Evolutionary conservation across 2,329 filamentous ascomycete genomes (phyloP).

Genomic region (Beauveria pseudobassiana): DNA sequence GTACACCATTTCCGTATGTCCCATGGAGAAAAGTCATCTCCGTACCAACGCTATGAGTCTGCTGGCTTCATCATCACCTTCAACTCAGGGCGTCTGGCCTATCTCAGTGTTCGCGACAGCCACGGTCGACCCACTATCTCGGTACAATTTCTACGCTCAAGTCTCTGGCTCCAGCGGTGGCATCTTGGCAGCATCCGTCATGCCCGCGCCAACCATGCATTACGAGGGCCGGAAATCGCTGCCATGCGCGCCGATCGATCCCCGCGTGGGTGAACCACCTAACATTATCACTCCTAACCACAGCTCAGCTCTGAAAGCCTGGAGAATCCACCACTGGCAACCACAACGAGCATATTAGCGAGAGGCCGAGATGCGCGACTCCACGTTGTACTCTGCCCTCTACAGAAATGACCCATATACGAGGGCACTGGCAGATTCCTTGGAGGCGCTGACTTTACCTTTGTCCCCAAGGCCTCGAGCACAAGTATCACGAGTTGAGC

Average conservation of each 20-base stretch:
- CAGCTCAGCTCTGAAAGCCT: slow-evolving; percentile 72
- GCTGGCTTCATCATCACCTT: slow-evolving; percentile 82
- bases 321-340: slow-evolving; percentile 87
- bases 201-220: slow-evolving; percentile 60
- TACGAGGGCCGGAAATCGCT: slow-evolving; percentile 70
- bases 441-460: slow-evolving; percentile 72
- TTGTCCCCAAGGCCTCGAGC: slow-evolving; percentile 48
- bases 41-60: slow-evolving; percentile 68
- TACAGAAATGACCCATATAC: slow-evolving; percentile 43
- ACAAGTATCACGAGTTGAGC: slow-evolving; percentile 42
- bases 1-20: slow-evolving; percentile 63
- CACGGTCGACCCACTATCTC: slow-evolving; percentile 79
- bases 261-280: slow-evolving; percentile 70
- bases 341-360: slow-evolving; percentile 65
- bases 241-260: slow-evolving; percentile 69
- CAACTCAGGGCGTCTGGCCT: slow-evolving; percentile 78
- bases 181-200: slow-evolving; percentile 71
- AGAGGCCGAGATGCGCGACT: slow-evolving; percentile 62
- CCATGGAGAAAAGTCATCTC: slow-evolving; percentile 66
- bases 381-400: slow-evolving; percentile 56
- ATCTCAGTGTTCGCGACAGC: slow-evolving; percentile 76
- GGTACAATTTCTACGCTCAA: slow-evolving; percentile 66
- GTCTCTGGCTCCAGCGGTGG: slow-evolving; percentile 51
- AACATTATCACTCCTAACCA: slow-evolving; percentile 74
- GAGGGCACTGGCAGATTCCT: slow-evolving; percentile 44